Base-by-base conservation (phyloP, 345 rosid genomes). In the Salix udensis region DNA sequence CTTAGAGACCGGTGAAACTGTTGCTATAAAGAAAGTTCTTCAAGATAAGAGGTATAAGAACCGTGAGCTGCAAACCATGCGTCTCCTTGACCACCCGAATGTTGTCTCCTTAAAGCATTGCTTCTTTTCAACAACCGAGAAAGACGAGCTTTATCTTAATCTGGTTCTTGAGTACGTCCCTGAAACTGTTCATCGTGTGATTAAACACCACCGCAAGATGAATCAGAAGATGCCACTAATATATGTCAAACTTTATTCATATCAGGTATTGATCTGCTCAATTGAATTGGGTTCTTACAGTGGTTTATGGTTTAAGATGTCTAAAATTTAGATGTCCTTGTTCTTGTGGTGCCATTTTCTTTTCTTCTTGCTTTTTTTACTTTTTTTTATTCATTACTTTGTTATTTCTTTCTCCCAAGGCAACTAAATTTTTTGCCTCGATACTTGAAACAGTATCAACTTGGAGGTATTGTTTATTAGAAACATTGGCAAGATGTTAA, bases 41-140 rank as follows among this genome's bases (percentile, higher is more conserved):
- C 99, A 96, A 83, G 99, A 96, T 81, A 88, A 89, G 85, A 88
- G 99, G 85, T 96, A 93, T 81, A 96, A 96, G 91, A 96, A 96
- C 81, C 92, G 99, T 61, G 99, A 96, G 82, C 85, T 96, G 82
- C 99, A 96, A 82, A 92, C 98, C 64, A 93, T 96, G 99, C 97
- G 98, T 67, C 91, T 92, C 73, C 92, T 96, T 80, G 99, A 96
- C 86, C 99, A 96, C 76, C 95, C 97, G 2, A 96, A 93, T 80
- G 92, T 92, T 72, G 94, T 96, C 71, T 80, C 91, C 72, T 81
- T 96, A 40, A 96, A 96, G 85, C 99, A 96, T 79, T 96, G 99
- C 78, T 96, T 96, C 89, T 96, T 96, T 80, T 96, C 99, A 76
- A 92, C 98, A 3, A 93, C 99, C 2, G 96, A 91, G 66, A 96